phyloP scores from a whole-genome alignment of 1,284 basidiomycete species.

The Mrakiaceae sp. region DNA sequence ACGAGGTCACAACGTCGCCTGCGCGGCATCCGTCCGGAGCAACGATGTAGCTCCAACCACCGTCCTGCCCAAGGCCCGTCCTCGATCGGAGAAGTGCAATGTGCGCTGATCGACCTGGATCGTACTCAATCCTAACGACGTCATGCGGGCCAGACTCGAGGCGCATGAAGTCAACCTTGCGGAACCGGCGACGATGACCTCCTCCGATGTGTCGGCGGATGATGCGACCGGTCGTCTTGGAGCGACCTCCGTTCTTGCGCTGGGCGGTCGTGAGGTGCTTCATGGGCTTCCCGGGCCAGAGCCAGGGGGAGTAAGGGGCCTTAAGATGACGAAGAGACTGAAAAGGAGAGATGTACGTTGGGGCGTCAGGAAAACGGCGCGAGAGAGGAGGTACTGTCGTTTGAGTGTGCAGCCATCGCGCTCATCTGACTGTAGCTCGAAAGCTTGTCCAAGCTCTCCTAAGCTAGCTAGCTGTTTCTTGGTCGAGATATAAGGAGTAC shows the following conservation, averaged over 20 bases:
- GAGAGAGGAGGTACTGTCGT: neutral
- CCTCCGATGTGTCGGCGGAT: constrained; percentile 85
- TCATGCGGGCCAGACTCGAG: constrained; percentile 65
- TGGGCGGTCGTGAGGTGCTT: constrained; percentile 60
- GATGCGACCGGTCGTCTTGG: constrained; percentile 61
- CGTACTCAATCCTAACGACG: constrained; percentile 91
- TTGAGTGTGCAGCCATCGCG: neutral
- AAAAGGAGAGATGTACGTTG: too few relatives aligned
- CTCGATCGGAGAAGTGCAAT: constrained; percentile 60
- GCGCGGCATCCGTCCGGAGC: constrained; percentile 80
- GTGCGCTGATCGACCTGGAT: constrained; percentile 86
- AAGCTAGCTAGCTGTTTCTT: neutral
- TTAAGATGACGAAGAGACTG: constrained; percentile 14
- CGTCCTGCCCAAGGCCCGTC: constrained; percentile 8
- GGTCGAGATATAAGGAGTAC: too few relatives aligned
- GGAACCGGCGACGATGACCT: constrained; percentile 76
- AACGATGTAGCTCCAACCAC: constrained; percentile 65
- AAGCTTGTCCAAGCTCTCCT: neutral
- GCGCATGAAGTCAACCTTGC: constrained; percentile 78
- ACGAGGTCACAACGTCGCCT: constrained; percentile 81
- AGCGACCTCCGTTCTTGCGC: constrained; percentile 77
- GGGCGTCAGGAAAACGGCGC: too few relatives aligned
- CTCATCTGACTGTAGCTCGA: neutral
- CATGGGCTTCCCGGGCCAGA: constrained; percentile 13
- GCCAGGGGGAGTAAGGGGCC: constrained; percentile 18